Evolutionary conservation across 2,329 filamentous ascomycete genomes (phyloP), one percentile per base, ranked within the genome.

Genomic region (Macrophomina phaseolina): DNA sequence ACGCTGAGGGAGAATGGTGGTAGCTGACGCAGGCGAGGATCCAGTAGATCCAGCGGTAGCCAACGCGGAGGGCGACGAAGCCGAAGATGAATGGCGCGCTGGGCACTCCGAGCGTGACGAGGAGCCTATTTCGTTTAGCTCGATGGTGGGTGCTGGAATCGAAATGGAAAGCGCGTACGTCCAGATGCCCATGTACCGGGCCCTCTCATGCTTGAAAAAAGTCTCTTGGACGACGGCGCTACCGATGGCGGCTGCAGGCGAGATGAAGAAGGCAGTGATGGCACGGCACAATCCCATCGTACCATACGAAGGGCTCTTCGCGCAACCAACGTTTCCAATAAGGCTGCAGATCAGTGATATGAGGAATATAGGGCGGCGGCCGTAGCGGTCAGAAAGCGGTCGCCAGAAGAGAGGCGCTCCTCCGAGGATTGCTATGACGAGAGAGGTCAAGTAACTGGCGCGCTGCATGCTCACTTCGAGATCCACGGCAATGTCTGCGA

Each of bases 11-110:
- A 16, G n/a, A 8, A 3, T 1, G 12, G 18, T 12, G 14, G 32
- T 46, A 12, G n/a, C 12, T 11, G 38, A 65, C 81, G 51, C 87
- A 87, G 1, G 85, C 84, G 18, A 88, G 75, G 23, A 84, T 81
- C 81, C 83, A 88, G 73, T 85, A 88, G 30, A 87, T 87, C 86
- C 86, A 88, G n/a, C 83, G 79, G 66, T 85, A 88, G 0, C 83
- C 82, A 12, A 84, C 81, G 7, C 83, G 80, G 65, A 83, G 76
- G 0, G 83, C 80, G 0, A 87, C 85, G 66, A 81, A 81, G 6
- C 79, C 79, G 36, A 78, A 75, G 70, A 80, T 74, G 65, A 81
- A 77, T 0, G 80, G 79, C 1, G 51, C 42, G 42, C 76, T 70
- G 1, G 82, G 82, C 28, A 83, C 79, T 40, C 83, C 84, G 12